Evolutionary conservation across 768 basidiomycete species (phyloP).

Genomic region (Calocybe indica): DNA sequence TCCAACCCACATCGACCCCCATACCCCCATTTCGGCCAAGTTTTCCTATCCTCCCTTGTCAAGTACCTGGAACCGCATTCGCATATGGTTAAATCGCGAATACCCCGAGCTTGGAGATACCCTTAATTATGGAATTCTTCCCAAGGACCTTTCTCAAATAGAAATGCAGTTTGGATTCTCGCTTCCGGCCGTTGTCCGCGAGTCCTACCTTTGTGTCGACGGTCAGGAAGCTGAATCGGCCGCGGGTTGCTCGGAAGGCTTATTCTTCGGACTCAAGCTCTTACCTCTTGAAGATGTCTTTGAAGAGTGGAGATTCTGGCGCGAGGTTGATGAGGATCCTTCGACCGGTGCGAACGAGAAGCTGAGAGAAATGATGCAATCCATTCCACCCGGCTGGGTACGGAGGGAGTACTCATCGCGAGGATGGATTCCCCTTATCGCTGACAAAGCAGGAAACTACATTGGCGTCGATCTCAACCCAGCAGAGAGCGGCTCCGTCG

Average conservation of each 20-base stretch:
- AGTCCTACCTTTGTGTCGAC: conserved; percentile 83
- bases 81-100: conserved; percentile 73
- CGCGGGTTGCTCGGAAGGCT: conserved; percentile 82
- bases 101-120: conserved; percentile 96
- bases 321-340: conserved; percentile 88
- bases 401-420: conserved; percentile 85
- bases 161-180: conserved; percentile 82
- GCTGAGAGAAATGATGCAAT: conserved; percentile 75
- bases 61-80: conserved; percentile 80
- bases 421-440: conserved; percentile 95
- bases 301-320: conserved; percentile 96
- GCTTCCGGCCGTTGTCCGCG: conserved; percentile 83
- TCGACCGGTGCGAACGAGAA: conserved; percentile 72
- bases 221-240: conserved; percentile 92
- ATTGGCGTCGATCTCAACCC: conserved; percentile 94
- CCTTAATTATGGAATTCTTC: conserved; percentile 85
- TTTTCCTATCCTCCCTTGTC: conserved; percentile 69
- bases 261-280: conserved; percentile 94
- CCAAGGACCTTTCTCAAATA: conserved; percentile 71
- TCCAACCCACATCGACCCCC: conserved; percentile 57
- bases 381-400: conserved; percentile 87
- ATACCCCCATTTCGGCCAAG: conserved; percentile 36
- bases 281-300: conserved; percentile 90
- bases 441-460: conserved; percentile 94
- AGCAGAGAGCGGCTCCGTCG: conserved; percentile 62